These are phyloP conservation scores for Raffaelea ambrosiae DNA, from an alignment of 2,329 filamentous ascomycete species.

Conservation along the genomic window DNA sequence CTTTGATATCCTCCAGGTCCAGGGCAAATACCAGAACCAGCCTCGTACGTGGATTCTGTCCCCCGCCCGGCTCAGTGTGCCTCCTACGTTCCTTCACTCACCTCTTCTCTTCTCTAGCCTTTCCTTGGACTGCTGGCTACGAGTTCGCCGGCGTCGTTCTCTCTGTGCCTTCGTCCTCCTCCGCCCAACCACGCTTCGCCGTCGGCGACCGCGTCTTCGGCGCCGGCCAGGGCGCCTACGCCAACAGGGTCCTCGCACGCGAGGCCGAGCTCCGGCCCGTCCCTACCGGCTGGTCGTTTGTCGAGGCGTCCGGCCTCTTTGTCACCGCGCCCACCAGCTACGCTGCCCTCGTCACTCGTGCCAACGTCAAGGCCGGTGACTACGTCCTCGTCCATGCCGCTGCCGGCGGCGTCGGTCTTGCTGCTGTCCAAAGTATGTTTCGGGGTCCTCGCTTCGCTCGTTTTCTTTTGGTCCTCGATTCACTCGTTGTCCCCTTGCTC, in stretches of 20 bases:
- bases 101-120: conserved; percentile 31
- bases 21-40: conserved; percentile 91
- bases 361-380: not conserved
- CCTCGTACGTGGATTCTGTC: conserved; percentile 41
- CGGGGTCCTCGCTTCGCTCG: not conserved
- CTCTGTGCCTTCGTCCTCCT: conserved; percentile 43
- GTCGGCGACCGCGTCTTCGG: conserved; percentile 81
- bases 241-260: conserved; percentile 59
- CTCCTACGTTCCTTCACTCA: not conserved
- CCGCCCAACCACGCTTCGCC: conserved; percentile 45
- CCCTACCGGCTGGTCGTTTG: conserved; percentile 72
- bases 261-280: conserved; percentile 65
- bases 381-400: conserved; percentile 70
- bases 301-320: conserved; percentile 80
- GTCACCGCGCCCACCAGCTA: conserved; percentile 90
- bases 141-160: conserved; percentile 80
- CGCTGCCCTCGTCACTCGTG: conserved; percentile 70
- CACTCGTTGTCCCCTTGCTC: too few species aligned
- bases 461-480: not conserved
- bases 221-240: conserved; percentile 77
- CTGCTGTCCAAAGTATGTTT: conserved; percentile 67
- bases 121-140: conserved; percentile 79
- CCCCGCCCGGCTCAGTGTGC: not conserved
- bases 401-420: conserved; percentile 82
- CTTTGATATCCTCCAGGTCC: conserved; percentile 92